Evolutionary conservation across 768 basidiomycete genomes (phyloP).

Genomic region (Lentinula guzmanii): DNA sequence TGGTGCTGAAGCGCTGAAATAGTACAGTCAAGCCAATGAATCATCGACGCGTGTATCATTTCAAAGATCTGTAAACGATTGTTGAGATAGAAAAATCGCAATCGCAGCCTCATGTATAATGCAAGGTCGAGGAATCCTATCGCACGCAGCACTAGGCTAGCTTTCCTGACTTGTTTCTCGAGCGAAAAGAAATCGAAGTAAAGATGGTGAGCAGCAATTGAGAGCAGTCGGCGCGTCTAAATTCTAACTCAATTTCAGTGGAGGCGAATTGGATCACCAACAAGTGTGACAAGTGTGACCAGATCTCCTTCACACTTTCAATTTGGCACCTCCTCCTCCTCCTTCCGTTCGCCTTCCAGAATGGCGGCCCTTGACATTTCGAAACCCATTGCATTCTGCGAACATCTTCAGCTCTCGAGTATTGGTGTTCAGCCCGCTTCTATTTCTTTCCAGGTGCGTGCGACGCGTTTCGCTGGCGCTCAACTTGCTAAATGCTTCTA

Average conservation of each 20-base stretch:
- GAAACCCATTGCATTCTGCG: conserved; percentile 86
- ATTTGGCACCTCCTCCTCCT: neutral
- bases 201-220: conserved; percentile 1
- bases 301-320: neutral
- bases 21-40: neutral
- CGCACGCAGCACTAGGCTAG: neutral
- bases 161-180: neutral
- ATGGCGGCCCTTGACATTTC: conserved; percentile 44
- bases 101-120: conserved; percentile 2
- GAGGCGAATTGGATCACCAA: neutral
- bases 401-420: conserved; percentile 92
- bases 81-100: neutral
- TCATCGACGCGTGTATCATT: neutral
- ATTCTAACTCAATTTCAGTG: neutral
- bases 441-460: conserved; percentile 89
- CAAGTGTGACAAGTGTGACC: neutral
- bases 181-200: neutral
- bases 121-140: neutral
- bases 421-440: conserved; percentile 94
- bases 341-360: conserved; percentile 14
- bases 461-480: conserved; percentile 27
- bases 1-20: neutral
- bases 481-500: conserved; percentile 6
- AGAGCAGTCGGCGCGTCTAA: neutral
- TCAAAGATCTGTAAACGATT: neutral